phyloP scores from a whole-genome alignment of 1,284 basidiomycete genomes.

The Rhodotorula glutinis region DNA sequence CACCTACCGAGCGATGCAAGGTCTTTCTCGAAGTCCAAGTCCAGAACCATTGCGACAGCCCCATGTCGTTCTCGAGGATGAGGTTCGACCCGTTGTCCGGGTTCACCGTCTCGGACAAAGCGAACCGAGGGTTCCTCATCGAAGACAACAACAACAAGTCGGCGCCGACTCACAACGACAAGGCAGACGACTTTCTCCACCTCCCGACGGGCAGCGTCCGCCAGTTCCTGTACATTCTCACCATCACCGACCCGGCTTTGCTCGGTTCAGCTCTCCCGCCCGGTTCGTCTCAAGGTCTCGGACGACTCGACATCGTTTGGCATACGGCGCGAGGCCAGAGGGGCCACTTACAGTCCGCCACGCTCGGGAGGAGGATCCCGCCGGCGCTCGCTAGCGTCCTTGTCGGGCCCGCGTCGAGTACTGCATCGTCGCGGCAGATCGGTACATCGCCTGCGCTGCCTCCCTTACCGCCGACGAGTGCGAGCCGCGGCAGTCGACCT shows the following conservation, averaged over 20 bases:
- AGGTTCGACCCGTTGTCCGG: slow-evolving; percentile 33
- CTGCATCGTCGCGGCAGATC: no score
- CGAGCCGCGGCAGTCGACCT: no score
- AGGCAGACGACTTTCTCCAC: slow-evolving; percentile 5
- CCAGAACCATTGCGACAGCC: slow-evolving; percentile 40
- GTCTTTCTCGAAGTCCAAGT: slow-evolving; percentile 47
- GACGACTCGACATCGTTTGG: slow-evolving; percentile 44
- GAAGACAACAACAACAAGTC: background rate
- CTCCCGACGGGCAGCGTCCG: slow-evolving; percentile 43
- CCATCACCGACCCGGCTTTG: background rate
- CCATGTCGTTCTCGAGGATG: slow-evolving; percentile 41
- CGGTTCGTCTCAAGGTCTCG: slow-evolving; percentile 13
- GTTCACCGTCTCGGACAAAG: slow-evolving; percentile 30
- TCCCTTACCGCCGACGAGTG: no score
- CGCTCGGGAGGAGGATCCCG: slow-evolving; percentile 33
- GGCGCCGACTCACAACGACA: background rate
- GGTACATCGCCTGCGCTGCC: no score
- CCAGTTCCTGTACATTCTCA: slow-evolving; percentile 45
- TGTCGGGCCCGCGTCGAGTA: no score
- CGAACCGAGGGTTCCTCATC: slow-evolving; percentile 5
- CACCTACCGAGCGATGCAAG: slow-evolving; percentile 26
- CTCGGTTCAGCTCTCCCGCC: background rate
- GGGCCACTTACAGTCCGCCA: slow-evolving; percentile 37
- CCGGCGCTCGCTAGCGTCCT: background rate
- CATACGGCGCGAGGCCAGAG: slow-evolving; percentile 43